phyloP scores from a whole-genome alignment of 163 green algal species.

The Trebouxia gelatinosa region DNA sequence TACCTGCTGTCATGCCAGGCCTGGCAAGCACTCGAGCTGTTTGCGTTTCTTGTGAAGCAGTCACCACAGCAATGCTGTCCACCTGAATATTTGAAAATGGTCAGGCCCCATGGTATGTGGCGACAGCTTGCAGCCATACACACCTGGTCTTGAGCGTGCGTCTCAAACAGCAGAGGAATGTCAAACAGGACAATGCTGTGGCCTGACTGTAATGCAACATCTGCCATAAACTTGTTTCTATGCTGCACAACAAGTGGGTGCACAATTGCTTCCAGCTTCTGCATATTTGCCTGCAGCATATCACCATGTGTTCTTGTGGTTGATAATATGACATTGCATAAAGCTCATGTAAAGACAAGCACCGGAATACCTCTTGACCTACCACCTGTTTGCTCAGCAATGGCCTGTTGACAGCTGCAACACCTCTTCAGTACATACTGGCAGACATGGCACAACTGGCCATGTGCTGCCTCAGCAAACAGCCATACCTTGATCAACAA shows the following conservation, averaged over 20 bases:
- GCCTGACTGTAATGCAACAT: conserved; percentile 20
- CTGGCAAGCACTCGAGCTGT: conserved; percentile 67
- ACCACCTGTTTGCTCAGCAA: conserved; percentile 60
- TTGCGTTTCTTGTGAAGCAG: conserved; percentile 60
- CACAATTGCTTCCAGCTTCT: conserved; percentile 69
- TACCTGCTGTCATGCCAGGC: conserved; percentile 65
- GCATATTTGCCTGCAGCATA: too few species aligned
- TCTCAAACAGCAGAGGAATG: conserved; percentile 87
- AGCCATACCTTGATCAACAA: conserved; percentile 45
- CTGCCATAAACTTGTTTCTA: conserved; percentile 42
- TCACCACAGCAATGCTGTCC: conserved; percentile 77
- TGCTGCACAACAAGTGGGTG: conserved; percentile 73
- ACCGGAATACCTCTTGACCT: conserved; percentile 46
- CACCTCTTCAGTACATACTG: background rate
- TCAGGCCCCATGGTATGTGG: too few species aligned
- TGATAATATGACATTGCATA: background rate
- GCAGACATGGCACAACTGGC: background rate
- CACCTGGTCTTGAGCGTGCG: conserved; percentile 43
- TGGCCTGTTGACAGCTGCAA: conserved; percentile 54
- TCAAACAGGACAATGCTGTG: conserved; percentile 64
- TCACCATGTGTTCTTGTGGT: too few species aligned
- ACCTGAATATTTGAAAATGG: conserved; percentile 35
- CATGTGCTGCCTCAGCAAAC: background rate
- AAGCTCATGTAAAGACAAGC: background rate
- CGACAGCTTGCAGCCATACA: background rate